Base-by-base conservation (phyloP, 1,139 yeast genomes). In the Meyerozyma guilliermondii region DNA sequence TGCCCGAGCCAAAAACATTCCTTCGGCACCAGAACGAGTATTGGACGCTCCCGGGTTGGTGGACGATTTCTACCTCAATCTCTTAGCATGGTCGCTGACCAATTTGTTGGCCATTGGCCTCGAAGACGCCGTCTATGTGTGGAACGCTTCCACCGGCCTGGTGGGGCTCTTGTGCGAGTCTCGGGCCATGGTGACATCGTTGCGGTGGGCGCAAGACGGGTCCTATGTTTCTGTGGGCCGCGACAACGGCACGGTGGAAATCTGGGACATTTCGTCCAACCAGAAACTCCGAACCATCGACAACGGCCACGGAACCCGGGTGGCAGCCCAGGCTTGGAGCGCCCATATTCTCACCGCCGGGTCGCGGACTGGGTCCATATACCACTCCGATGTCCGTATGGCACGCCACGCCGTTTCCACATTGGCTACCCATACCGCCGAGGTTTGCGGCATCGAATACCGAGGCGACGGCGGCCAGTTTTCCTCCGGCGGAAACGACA, bases 401-500 rank as follows among this genome's bases (percentile, higher is more conserved):
- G 86, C 94, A 29, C 71, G 80, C 44, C 98, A 92, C 64, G 72
- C 85, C 36, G 80, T 83, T 1, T 71, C 80, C 59, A 74, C 72
- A 45, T 74, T 79, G 46, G 58, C 59, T 38, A 52, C 65, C 9
- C 98, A 92, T 59, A 68, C 76, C 45, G 96, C 95, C 3, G 98
- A 92, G 64, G 83, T 92, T 24, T 92, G 98, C 66, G 98, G 98
- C 1, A 70, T 92, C 31, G 86, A 85, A 52, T 92, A 95, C 80
- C 77, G 92, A 47, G 55, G 68, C 4, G 98, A 91, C 59, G 97
- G 97, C 2, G 68, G 77, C 47, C 95, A 87, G 59, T 73, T 91
- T 49, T 95, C 95, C 1, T 80, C 91, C 9, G 98, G 98, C 11
- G 97, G 98, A 26, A 92, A 92, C 60, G 98, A 92, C 60, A 92